Conservation (phyloP, 805 yeast genomes). For the Wickerhamomyces ciferrii region DNA sequence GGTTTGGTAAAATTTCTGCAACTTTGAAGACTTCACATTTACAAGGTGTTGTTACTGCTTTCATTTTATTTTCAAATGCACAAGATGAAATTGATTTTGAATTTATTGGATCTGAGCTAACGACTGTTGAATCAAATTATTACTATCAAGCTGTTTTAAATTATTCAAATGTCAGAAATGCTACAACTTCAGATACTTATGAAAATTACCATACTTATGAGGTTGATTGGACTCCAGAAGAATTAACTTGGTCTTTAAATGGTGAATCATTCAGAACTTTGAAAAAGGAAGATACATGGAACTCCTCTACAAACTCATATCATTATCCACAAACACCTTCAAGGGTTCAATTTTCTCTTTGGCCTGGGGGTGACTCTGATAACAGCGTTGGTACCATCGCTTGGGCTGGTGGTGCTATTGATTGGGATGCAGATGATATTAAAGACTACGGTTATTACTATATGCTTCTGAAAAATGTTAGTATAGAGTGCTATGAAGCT, state of each 20-base stretch:
- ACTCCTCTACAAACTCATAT: constrained; percentile 52
- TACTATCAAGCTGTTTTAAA: constrained; percentile 72
- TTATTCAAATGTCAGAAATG: constrained; percentile 51
- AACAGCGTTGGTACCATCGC: constrained; percentile 59
- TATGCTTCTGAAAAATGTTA: constrained; percentile 54
- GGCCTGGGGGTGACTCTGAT: constrained; percentile 67
- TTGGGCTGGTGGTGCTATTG: constrained; percentile 86
- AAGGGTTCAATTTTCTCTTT: constrained; percentile 63
- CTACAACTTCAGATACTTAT: constrained; percentile 47
- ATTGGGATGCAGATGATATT: constrained; percentile 79
- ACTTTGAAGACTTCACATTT: constrained; percentile 64
- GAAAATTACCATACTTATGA: constrained; percentile 69
- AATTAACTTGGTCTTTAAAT: constrained; percentile 67
- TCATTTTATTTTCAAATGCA: constrained; percentile 75
- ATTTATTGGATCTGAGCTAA: constrained; percentile 71
- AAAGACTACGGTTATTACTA: constrained; percentile 76
- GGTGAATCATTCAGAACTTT: constrained; percentile 67
- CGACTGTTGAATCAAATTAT: constrained; percentile 69
- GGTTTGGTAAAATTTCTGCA: constrained; percentile 79
- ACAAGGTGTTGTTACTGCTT: constrained; percentile 65
- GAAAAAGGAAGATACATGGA: constrained; percentile 52
- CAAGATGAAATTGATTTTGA: constrained; percentile 91
- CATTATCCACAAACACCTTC: constrained; percentile 72
- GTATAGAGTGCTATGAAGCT: constrained; percentile 66
- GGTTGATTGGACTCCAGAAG: constrained; percentile 78